A percentile compares a stretch with the other conserved stretches of the same genome.
phyloP scores from a whole-genome alignment of 2,329 filamentous ascomycete species.

The Colletotrichum noveboracense region DNA sequence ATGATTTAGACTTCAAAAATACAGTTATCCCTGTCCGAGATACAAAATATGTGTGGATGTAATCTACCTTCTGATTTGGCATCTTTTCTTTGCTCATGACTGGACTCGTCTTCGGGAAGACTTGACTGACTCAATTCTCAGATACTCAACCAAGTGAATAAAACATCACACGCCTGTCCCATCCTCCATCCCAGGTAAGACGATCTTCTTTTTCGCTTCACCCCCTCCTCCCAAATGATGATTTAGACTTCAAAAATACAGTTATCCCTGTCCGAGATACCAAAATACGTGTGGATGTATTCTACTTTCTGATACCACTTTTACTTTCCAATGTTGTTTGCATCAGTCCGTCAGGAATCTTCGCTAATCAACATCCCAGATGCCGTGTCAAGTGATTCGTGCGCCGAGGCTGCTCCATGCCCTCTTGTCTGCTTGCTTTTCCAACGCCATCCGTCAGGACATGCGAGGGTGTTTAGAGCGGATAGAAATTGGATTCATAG shows the following conservation, averaged over 20 bases:
- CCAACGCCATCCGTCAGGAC: conserved; percentile 1
- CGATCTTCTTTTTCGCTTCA: background rate
- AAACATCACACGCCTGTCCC: background rate
- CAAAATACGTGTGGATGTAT: conserved; percentile 10
- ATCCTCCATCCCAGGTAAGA: background rate
- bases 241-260: conserved; percentile 16
- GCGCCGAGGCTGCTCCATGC: background rate
- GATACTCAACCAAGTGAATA: background rate
- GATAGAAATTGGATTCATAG: conserved; percentile 20
- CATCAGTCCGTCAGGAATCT: background rate
- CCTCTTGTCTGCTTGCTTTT: background rate
- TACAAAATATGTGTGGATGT: conserved; percentile 12
- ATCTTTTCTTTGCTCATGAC: background rate
- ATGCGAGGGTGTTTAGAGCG: conserved; percentile 12
- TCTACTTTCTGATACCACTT: conserved; percentile 16
- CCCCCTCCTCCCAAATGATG: conserved; percentile 6
- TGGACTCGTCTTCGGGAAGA: background rate
- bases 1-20: conserved; percentile 15
- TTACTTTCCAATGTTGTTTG: background rate
- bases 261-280: conserved; percentile 21
- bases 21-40: conserved; percentile 20
- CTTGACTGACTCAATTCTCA: background rate
- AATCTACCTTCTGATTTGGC: conserved; percentile 15
- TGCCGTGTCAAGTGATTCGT: background rate
- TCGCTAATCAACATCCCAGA: background rate